These are phyloP conservation scores for Metschnikowia lochheadii DNA, from an alignment of 805 yeast species.

Conservation along the genomic window DNA sequence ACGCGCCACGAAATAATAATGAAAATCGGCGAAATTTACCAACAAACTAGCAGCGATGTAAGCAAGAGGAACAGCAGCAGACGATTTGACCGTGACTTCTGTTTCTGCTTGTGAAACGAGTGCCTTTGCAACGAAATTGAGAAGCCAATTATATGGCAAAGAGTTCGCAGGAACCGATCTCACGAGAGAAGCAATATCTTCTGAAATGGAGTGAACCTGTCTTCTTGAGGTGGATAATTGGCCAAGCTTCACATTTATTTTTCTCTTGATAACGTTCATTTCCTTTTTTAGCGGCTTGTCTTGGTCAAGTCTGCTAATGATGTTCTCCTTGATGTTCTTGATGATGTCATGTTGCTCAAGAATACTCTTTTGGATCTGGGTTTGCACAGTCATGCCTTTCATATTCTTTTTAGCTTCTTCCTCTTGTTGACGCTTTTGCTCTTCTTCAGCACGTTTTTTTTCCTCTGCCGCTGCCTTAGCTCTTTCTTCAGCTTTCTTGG, in stretches of 20 bases:
- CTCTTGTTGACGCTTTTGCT: constrained; percentile 13
- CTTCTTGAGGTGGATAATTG: constrained; percentile 71
- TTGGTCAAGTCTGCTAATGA: constrained; percentile 51
- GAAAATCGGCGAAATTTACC: constrained; percentile 44
- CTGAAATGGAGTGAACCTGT: constrained; percentile 53
- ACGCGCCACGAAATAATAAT: constrained; percentile 65
- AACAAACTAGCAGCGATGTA: constrained; percentile 55
- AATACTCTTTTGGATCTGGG: constrained; percentile 41
- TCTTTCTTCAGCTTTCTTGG: constrained; percentile 15
- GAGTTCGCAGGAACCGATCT: constrained; percentile 40
- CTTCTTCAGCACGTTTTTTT: constrained; percentile 16
- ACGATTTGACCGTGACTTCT: constrained; percentile 77
- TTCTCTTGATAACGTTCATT: constrained; percentile 62
- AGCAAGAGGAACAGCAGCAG: constrained; percentile 77
- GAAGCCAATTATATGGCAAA: constrained; percentile 63
- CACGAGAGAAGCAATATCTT: constrained; percentile 50
- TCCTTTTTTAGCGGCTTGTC: constrained; percentile 50
- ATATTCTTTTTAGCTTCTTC: constrained; percentile 18
- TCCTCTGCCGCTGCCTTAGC: constrained; percentile 10
- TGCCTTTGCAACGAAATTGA: constrained; percentile 82
- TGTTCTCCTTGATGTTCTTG: constrained; percentile 51
- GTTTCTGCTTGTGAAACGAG: constrained; percentile 89
- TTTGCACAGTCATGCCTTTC: constrained; percentile 31
- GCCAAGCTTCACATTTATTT: constrained; percentile 85
- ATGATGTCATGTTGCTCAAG: constrained; percentile 49